A percentile compares a stretch with the other conserved stretches of the same genome.
phyloP scores from a whole-genome alignment of 352 stramenopile genomes.

The Ophiocytium majus region DNA sequence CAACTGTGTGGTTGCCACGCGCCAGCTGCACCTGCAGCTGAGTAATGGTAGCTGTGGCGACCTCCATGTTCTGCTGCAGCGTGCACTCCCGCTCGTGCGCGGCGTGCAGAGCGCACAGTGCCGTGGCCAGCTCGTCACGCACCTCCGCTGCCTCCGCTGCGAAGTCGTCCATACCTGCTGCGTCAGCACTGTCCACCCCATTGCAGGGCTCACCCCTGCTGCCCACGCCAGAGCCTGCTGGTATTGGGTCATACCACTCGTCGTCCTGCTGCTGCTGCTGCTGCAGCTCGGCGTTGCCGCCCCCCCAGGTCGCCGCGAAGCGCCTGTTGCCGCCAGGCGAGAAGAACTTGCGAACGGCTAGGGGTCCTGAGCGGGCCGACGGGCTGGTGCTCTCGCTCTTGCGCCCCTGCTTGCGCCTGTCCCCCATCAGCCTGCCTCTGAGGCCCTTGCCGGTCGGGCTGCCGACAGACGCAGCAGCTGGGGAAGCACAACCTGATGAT shows the following conservation, averaged over 20 bases:
- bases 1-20: not conserved
- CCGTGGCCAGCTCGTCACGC: not conserved
- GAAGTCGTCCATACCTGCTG: not conserved
- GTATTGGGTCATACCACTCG: too few species aligned
- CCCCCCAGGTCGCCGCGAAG: not conserved
- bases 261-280: too few species aligned
- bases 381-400: too few species aligned
- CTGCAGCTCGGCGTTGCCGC: not conserved
- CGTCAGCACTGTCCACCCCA: not conserved
- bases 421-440: too few species aligned
- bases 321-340: not conserved
- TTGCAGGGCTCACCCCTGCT: not conserved
- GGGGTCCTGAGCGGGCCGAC: too few species aligned
- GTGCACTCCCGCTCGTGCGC: not conserved
- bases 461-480: too few species aligned
- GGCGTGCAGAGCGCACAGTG: not conserved
- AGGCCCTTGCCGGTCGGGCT: too few species aligned
- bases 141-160: not conserved
- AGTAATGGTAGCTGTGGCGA: not conserved
- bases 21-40: not conserved
- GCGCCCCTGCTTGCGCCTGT: too few species aligned
- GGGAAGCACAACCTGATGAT: too few species aligned
- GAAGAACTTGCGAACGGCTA: too few species aligned
- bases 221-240: not conserved
- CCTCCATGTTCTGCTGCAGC: not conserved